Percentiles rank a stretch among this genome's conserved stretches.
Conservation (phyloP, 371 early-diverging fungal species). For the Apophysomyces trapeziformis region DNA sequence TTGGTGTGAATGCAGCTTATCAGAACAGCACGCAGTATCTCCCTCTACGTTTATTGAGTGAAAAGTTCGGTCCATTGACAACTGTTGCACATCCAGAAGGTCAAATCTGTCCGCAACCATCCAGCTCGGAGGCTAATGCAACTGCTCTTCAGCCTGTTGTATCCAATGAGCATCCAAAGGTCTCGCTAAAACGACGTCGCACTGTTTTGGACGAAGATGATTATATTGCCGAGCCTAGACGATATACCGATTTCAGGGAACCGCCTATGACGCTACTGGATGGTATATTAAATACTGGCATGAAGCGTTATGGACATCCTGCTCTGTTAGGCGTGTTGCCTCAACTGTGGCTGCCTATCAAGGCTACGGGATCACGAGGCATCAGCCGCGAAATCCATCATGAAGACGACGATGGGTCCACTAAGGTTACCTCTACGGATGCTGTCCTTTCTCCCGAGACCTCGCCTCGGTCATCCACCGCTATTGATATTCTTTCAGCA, state of each 20-base stretch:
- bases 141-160: slow-evolving; percentile 17
- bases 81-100: slow-evolving; percentile 18
- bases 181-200: slow-evolving; percentile 31
- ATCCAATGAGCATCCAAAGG: slow-evolving; percentile 4
- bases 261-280: slow-evolving; percentile 76
- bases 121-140: background rate
- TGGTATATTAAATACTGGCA: slow-evolving; percentile 78
- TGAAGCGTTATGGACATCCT: slow-evolving; percentile 75
- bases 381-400: slow-evolving; percentile 10
- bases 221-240: slow-evolving; percentile 65
- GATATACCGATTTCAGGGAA: slow-evolving; percentile 66
- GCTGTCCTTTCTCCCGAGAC: slow-evolving; percentile 1
- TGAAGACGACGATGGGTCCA: background rate
- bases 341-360: slow-evolving; percentile 75
- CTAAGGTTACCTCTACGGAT: background rate
- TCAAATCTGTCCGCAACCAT: background rate
- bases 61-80: slow-evolving; percentile 47
- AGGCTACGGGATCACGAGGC: slow-evolving; percentile 18
- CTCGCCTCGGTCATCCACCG: slow-evolving; percentile 6
- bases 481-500: slow-evolving; percentile 10
- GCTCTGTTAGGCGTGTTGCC: slow-evolving; percentile 75
- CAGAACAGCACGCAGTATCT: slow-evolving; percentile 56
- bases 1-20: slow-evolving; percentile 61
- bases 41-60: slow-evolving; percentile 47
- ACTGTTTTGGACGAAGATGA: slow-evolving; percentile 71